Evolutionary conservation across 2,329 filamentous ascomycete genomes (phyloP).

Genomic region (Xylaria sp.): DNA sequence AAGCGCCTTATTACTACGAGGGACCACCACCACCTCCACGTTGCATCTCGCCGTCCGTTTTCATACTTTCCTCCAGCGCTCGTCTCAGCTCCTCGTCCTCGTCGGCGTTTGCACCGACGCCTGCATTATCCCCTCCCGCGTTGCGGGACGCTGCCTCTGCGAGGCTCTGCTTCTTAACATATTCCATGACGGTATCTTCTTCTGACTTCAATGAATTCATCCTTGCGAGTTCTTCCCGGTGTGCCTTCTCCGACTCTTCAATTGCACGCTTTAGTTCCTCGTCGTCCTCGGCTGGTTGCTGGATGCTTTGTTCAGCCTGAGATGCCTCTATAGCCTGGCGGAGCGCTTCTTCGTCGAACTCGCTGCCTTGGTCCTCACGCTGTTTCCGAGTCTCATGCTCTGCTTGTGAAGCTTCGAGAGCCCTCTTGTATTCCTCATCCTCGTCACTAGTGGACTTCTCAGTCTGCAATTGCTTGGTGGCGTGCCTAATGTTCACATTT

Average conservation of each 20-base stretch:
- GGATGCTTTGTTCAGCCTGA: conserved; percentile 42
- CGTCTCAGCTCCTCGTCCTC: conserved; percentile 45
- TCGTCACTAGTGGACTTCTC: conserved; percentile 41
- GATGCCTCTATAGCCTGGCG: conserved; percentile 57
- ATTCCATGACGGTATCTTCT: conserved; percentile 79
- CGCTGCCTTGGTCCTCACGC: conserved; percentile 25
- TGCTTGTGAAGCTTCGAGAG: conserved; percentile 54
- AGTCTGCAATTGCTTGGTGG: conserved; percentile 43
- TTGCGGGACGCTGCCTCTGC: conserved; percentile 69
- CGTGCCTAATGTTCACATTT: conserved; percentile 41
- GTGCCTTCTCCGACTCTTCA: conserved; percentile 59
- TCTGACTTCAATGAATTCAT: conserved; percentile 63
- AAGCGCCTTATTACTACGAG: conserved; percentile 30
- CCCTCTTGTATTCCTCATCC: conserved; percentile 55
- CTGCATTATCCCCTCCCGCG: conserved; percentile 50
- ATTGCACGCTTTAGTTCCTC: conserved; percentile 61
- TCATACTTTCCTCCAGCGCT: conserved; percentile 48
- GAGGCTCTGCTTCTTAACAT: conserved; percentile 80
- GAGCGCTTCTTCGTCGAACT: conserved; percentile 51
- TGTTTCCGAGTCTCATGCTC: conserved; percentile 35
- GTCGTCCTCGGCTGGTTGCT: conserved; percentile 45
- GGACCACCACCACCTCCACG: conserved; percentile 42
- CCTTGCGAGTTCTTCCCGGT: conserved; percentile 57
- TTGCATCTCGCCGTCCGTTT: conserved; percentile 30
- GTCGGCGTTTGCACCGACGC: conserved; percentile 35